Evolutionary conservation across 148 eudicot genomes (phyloP).

Genomic region (Rhododendron griersonianum): DNA sequence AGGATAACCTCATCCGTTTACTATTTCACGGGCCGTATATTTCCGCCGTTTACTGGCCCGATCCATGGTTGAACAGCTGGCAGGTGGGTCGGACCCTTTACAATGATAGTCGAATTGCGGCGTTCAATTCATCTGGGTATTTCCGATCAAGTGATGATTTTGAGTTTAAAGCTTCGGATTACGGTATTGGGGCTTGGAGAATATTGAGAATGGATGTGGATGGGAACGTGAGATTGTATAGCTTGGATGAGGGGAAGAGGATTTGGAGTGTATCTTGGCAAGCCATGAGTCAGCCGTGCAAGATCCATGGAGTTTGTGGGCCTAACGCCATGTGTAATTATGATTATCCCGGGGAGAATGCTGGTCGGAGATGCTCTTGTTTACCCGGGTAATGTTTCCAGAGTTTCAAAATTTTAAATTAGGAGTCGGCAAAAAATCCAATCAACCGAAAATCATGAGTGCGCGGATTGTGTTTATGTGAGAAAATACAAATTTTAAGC

Average conservation of each 20-base stretch:
- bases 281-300: constrained; percentile 24
- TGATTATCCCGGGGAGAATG: background rate
- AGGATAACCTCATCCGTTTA: constrained; percentile 28
- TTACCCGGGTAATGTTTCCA: constrained; percentile 21
- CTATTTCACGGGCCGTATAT: constrained; percentile 21
- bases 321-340: constrained; percentile 26
- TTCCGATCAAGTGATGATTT: constrained; percentile 31
- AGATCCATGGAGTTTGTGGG: constrained; percentile 41
- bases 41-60: constrained; percentile 40
- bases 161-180: constrained; percentile 20
- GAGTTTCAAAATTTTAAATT: too few species aligned
- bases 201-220: constrained; percentile 41
- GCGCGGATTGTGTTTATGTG: too few species aligned
- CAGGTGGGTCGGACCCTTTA: constrained; percentile 14
- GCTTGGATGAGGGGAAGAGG: constrained; percentile 15
- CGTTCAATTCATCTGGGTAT: constrained; percentile 27
- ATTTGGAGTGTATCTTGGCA: constrained; percentile 45
- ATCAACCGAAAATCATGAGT: too few species aligned
- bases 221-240: constrained; percentile 46
- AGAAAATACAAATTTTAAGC: too few species aligned
- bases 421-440: too few species aligned
- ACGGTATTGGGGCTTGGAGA: constrained; percentile 20
- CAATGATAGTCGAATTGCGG: constrained; percentile 24
- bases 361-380: constrained; percentile 33
- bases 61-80: constrained; percentile 10